Base-by-base conservation (phyloP, 2,329 filamentous ascomycete species). In the Thielaviopsis ethacetica region DNA sequence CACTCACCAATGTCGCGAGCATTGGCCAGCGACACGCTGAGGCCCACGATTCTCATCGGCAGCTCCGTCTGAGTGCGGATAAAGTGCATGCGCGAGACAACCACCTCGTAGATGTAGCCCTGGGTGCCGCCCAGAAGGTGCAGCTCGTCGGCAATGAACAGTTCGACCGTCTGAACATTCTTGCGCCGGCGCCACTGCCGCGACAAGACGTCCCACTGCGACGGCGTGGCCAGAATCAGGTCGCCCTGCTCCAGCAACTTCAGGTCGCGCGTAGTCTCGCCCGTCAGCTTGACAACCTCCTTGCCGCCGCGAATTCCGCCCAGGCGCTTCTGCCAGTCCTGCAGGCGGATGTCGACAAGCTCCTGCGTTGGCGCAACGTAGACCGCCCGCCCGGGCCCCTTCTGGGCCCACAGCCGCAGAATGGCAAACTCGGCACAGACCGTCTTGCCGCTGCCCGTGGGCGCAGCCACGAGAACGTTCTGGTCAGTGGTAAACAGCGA, bases 81-180 rank as follows among this genome's bases (percentile, higher is more conserved):
- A 63, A 93, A 93, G 69, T 95, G 90, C 86, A 97, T 96, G 57
- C 93, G 85, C 62, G 93, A 96, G n/a, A 98, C 88, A 57, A 98
- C 84, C 57, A 93, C 87, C 74, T 98, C 93, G 71, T 98, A 98
- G 30, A 94, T 79, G 68, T 91, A 94, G 30, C 93, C 94, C 63
- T 82, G 80, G 56, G 85, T 82, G 15, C 90, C 91, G 61, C 91
- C 93, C 30, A 98, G 77, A 75, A 97, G 84, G 68, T 98, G 93
- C 58, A 98, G 76, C 68, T 97, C 91, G 69, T 98, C 94, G 0
- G 91, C 91, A 64, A 98, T 91, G 69, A 98, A 90, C 0, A 98
- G 76, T 65, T 90, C 83, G 21, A 97, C 86, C 3, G 83, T 86
- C 68, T 96, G 89, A 0, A 98, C 84, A 65, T 95, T 95, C 80